Evolutionary conservation across 352 stramenopile genomes (phyloP), one percentile per base, ranked within the genome.

Genomic region (Phytophthora fragariaefolia): DNA sequence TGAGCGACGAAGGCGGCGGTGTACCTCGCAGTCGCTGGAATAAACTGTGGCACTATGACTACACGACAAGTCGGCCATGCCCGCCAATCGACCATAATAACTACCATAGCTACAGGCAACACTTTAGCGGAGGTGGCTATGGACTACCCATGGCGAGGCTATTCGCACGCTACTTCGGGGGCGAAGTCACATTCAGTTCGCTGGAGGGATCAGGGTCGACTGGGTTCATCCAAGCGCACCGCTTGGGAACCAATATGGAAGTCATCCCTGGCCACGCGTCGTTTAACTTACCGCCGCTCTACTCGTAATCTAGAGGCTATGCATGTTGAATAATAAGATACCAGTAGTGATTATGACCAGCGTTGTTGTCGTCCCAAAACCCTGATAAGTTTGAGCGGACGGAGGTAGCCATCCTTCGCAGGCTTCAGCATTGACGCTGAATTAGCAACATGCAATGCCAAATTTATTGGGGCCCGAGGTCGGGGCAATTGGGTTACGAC

Each of bases 121-220:
- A 97, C 27, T 92, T 98, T 53, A 97, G 93, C 43, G 97, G 97
- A 18, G 89, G 98, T 30, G 97, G 97, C 55, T 99, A 99, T 64
- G 97, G 97, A 26, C 81, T 99, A 20, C 97, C 97, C 9, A 93
- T 95, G 61, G 78, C 84, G 22, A 76, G 86, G 27, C 87, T 97
- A 55, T 99, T 99, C 74, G 96, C 97, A 32, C 87, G 97, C 40
- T 99, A 99, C 76, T 99, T 99, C 79, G 98, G 97, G 30, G 98
- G 98, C 24, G 97, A 99, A 74, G 79, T 99, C 24, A 97, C 90
- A 51, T 98, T 99, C 77, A 98, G 98, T 63, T 99, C 95, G 26
- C 98, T 99, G 74, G 97, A 99, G 76, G 98, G 98, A 22, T 99
- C 96, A 43, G 97, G 97, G 12, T 99, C 97, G 24, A 98, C 98